phyloP scores from a whole-genome alignment of 2,329 filamentous ascomycete species.

The Thelonectria rubi region DNA sequence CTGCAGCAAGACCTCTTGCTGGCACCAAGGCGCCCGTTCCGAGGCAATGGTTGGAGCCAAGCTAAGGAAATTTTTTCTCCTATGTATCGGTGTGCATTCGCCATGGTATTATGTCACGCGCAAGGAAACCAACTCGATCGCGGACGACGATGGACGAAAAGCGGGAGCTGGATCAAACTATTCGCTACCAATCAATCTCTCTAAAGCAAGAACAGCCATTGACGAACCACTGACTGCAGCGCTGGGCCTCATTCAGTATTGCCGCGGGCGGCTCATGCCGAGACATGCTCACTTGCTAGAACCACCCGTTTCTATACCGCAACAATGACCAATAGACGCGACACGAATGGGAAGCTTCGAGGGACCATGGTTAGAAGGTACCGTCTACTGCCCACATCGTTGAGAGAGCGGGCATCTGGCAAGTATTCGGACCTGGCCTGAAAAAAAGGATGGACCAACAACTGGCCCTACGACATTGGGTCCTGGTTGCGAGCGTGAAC shows the following conservation, averaged over 20 bases:
- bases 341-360: background rate
- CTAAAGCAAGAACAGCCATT: background rate
- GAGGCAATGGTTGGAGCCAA: constrained; percentile 37
- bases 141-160: constrained; percentile 27
- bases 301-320: background rate
- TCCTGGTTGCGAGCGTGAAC: constrained; percentile 9
- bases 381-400: constrained; percentile 3
- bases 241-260: constrained; percentile 33
- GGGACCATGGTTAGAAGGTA: background rate
- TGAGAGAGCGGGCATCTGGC: too few relatives aligned
- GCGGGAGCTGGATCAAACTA: constrained; percentile 20
- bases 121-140: constrained; percentile 32
- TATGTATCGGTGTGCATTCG: constrained; percentile 31
- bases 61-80: constrained; percentile 11
- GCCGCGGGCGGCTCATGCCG: constrained; percentile 31
- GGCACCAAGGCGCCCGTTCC: constrained; percentile 39
- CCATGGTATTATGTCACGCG: constrained; percentile 39
- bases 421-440: background rate
- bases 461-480: constrained; percentile 6
- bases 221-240: constrained; percentile 12
- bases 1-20: constrained; percentile 36
- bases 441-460: constrained; percentile 6
- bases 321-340: background rate
- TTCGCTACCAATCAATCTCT: constrained; percentile 12
- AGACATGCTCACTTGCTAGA: constrained; percentile 2